Conservation (phyloP, 768 basidiomycete genomes). For the Termitomyces sp. region DNA sequence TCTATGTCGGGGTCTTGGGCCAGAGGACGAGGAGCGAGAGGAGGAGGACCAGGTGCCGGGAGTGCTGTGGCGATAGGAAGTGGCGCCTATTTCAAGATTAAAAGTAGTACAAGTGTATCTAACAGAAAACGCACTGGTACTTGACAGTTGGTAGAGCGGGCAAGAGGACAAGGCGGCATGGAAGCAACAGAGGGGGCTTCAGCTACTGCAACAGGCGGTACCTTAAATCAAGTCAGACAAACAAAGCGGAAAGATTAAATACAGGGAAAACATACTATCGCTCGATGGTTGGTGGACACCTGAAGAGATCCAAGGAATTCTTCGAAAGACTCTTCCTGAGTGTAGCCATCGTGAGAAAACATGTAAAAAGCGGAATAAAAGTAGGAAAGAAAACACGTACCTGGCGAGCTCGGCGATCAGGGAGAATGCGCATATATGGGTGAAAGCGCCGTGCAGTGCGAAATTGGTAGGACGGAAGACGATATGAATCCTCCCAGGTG, state of each 20-base stretch:
- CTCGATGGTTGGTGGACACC: background rate
- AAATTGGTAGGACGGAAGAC: slow-evolving; percentile 11
- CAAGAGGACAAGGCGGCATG: background rate
- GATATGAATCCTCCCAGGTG: slow-evolving; percentile 10
- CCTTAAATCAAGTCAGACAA: background rate
- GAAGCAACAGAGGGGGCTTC: background rate
- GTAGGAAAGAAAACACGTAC: background rate
- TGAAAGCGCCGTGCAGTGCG: slow-evolving; percentile 10
- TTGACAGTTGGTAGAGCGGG: background rate
- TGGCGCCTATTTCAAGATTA: background rate
- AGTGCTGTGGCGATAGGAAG: background rate
- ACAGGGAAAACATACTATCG: background rate
- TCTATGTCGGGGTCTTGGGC: too few relatives aligned
- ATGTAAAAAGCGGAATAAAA: background rate
- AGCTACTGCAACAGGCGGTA: background rate
- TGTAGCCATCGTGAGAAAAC: background rate
- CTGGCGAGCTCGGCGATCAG: background rate
- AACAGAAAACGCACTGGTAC: background rate
- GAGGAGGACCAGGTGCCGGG: background rate
- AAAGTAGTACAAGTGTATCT: background rate
- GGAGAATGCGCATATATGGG: slow-evolving; percentile 8
- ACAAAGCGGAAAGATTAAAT: background rate
- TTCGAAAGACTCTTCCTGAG: background rate
- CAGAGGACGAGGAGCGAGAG: background rate
- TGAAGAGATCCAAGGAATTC: background rate